Evolutionary conservation across 2,329 filamentous ascomycete species (phyloP), one percentile per base, ranked within the genome.

Genomic region (Capronia epimyces): DNA sequence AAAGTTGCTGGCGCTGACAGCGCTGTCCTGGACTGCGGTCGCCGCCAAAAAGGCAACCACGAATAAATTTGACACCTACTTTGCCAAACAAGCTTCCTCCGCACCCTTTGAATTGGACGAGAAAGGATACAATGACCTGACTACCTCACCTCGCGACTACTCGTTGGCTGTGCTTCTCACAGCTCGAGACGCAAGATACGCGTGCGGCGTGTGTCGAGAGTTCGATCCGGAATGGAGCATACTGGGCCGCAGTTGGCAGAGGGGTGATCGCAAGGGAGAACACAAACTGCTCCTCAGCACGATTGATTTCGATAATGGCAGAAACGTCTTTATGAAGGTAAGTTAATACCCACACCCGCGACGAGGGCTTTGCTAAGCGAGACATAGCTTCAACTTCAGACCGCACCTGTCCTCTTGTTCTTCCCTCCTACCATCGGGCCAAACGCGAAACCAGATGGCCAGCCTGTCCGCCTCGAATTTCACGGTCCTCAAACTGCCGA

Each of bases 171-270:
- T 98, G 2, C 79, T 98, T 12, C 74, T 98, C 59, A 98, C 93
- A 1, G 93, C 93, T 31, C 72, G 90, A 63, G 90, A 95, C 60
- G 65, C 82, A 25, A 81, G 88, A 52, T 96, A 87, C 66, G 87
- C 86, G 53, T 98, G 93, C 68, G 75, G 83, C 59, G 75, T 97
- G 43, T 98, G 93, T 69, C 80, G 82, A 46, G 88, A 95, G 46
- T 95, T 98, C 69, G 87, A 95, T 68, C 86, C 90, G 1, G 93
- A 98, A 71, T 98, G 89, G 86, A 87, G 94, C 49, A 70, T 97
- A 47, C 72, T 98, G 48, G 81, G 81, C 47, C 87, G 82, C 69
- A 93, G 87, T 71, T 98, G 93, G 93, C 77, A 77, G 56, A 89
- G 86, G 68, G 89, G 87, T 6, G 87, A 95, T 69, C 88, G 85